Conservation (phyloP, 495 filamentous ascomycete genomes). For the Chaetomium fimeti region DNA sequence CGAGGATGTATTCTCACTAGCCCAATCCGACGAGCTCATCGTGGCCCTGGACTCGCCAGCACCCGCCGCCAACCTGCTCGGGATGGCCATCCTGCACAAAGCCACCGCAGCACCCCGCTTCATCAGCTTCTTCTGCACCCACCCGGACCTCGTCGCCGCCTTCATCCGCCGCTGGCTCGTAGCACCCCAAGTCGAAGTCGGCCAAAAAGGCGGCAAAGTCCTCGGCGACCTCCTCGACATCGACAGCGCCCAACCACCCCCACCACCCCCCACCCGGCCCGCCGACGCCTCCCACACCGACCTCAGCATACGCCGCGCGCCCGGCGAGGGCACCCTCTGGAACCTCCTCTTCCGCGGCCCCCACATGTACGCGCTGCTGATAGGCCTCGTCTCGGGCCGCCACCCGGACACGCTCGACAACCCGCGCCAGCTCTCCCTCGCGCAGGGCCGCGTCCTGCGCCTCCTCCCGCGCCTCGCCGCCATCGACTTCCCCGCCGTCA, state of each 20-base stretch:
- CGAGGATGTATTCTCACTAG: slow-evolving; percentile 50
- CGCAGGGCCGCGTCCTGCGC: slow-evolving; percentile 73
- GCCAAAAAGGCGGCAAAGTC: slow-evolving; percentile 62
- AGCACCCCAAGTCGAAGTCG: slow-evolving; percentile 68
- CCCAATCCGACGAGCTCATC: slow-evolving; percentile 53
- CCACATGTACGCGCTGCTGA: slow-evolving; percentile 64
- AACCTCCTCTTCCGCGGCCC: slow-evolving; percentile 65
- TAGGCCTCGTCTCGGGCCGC: slow-evolving; percentile 56
- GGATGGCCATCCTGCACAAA: slow-evolving; percentile 69
- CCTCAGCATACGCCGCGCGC: slow-evolving; percentile 38
- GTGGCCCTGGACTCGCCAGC: slow-evolving; percentile 59
- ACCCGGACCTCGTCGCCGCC: slow-evolving; percentile 58
- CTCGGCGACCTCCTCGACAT: slow-evolving; percentile 69
- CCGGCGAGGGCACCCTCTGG: slow-evolving; percentile 72
- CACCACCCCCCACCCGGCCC: slow-evolving; percentile 36
- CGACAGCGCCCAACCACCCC: slow-evolving; percentile 57
- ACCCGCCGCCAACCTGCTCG: slow-evolving; percentile 66
- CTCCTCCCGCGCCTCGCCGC: slow-evolving; percentile 65
- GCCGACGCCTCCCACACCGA: slow-evolving; percentile 23
- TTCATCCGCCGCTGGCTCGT: slow-evolving; percentile 72
- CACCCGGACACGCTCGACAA: slow-evolving; percentile 41
- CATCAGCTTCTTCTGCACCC: slow-evolving; percentile 65
- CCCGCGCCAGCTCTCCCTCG: slow-evolving; percentile 66
- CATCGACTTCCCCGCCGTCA: slow-evolving; percentile 62
- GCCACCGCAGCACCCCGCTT: slow-evolving; percentile 60